phyloP scores from a whole-genome alignment of 257 asterid genomes.

The Solanum piurae region DNA sequence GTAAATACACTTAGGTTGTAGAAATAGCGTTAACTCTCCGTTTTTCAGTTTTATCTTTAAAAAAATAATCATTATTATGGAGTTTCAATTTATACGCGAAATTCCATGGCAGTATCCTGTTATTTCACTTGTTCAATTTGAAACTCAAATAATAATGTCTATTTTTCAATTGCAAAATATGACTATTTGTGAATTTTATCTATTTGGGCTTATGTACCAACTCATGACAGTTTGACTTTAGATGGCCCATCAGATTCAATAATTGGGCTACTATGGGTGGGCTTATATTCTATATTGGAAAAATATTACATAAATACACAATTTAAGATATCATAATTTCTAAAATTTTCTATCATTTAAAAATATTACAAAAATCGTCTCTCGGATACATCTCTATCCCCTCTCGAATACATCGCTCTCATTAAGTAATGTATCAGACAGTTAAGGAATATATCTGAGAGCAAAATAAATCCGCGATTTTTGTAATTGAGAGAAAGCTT shows the following conservation, averaged over 20 bases:
- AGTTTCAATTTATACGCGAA: not conserved
- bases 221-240: not conserved
- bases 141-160: not conserved
- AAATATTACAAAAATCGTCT: not conserved
- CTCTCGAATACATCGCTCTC: not conserved
- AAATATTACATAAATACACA: not conserved
- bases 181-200: not conserved
- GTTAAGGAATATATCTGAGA: too few species aligned
- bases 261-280: not conserved
- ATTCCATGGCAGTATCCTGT: not conserved
- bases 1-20: not conserved
- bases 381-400: not conserved
- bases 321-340: too few species aligned
- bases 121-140: not conserved
- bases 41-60: not conserved
- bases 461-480: rapidly evolving
- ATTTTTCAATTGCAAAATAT: not conserved
- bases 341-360: not conserved
- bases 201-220: not conserved
- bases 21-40: not conserved
- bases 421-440: not conserved
- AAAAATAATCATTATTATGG: not conserved
- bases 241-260: not conserved
- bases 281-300: not conserved
- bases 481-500: not conserved